Conservation (phyloP, 2,329 filamentous ascomycete genomes). For the Raffaelea albimanens region DNA sequence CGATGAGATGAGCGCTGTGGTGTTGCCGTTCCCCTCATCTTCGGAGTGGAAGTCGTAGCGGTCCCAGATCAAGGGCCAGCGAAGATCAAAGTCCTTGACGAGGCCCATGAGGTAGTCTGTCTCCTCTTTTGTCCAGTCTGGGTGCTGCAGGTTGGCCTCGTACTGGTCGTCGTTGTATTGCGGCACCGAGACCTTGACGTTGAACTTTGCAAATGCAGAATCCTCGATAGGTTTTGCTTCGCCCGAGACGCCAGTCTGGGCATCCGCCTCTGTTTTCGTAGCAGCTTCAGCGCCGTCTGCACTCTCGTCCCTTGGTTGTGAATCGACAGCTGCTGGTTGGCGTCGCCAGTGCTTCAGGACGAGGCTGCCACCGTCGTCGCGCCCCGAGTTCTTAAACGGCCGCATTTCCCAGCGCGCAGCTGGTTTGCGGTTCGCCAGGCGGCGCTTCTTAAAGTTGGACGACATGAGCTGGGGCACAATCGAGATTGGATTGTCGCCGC, state of each 20-base stretch:
- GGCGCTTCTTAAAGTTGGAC: slow-evolving; percentile 49
- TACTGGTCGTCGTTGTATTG: slow-evolving; percentile 86
- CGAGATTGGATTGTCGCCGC: slow-evolving; percentile 57
- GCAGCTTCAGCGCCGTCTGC: background rate
- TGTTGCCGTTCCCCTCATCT: slow-evolving; percentile 17
- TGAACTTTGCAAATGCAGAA: slow-evolving; percentile 74
- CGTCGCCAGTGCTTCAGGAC: slow-evolving; percentile 73
- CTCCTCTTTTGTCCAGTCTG: slow-evolving; percentile 84
- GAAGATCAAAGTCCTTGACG: slow-evolving; percentile 69
- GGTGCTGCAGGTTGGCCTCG: slow-evolving; percentile 58
- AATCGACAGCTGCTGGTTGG: slow-evolving; percentile 31
- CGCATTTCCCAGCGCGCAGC: slow-evolving; percentile 56
- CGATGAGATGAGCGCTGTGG: slow-evolving; percentile 33
- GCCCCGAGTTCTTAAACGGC: slow-evolving; percentile 69
- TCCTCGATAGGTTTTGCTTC: slow-evolving; percentile 35
- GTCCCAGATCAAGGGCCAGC: slow-evolving; percentile 88
- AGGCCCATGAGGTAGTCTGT: slow-evolving; percentile 81
- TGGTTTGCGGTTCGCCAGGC: slow-evolving; percentile 44
- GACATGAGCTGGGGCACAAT: slow-evolving; percentile 50
- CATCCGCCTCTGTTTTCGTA: background rate
- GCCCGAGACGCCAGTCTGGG: background rate
- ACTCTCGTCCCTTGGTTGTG: slow-evolving; percentile 8
- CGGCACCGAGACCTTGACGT: slow-evolving; percentile 68
- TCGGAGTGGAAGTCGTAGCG: slow-evolving; percentile 67
- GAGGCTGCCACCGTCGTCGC: slow-evolving; percentile 53